Conservation (phyloP, 2,329 filamentous ascomycete genomes). For the Septoria petroselini region DNA sequence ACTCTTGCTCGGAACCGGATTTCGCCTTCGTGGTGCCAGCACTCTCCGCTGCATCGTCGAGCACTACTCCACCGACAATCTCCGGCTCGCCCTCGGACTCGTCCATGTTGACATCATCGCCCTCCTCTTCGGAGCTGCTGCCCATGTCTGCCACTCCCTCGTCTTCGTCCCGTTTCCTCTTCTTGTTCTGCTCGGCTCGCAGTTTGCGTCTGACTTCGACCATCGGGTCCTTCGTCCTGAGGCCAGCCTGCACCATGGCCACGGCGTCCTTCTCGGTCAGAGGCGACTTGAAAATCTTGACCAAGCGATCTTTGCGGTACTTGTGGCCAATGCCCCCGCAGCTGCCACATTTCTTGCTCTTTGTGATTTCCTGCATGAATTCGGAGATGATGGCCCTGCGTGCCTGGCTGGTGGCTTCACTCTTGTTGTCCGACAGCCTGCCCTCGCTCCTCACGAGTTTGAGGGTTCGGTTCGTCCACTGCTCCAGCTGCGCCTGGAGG, state of each 20-base stretch:
- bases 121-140: conserved; percentile 44
- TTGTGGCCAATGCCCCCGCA: conserved; percentile 70
- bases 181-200: conserved; percentile 40
- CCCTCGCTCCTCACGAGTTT: conserved; percentile 53
- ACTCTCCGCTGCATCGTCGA: conserved; percentile 46
- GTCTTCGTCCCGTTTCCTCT: conserved; percentile 54
- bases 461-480: conserved; percentile 72
- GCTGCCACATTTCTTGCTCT: conserved; percentile 65
- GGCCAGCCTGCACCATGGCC: conserved; percentile 68
- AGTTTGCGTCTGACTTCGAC: conserved; percentile 53
- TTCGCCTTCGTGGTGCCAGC: conserved; percentile 39
- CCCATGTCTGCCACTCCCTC: conserved; percentile 69
- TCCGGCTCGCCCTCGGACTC: conserved; percentile 34
- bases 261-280: conserved; percentile 70
- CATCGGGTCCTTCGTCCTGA: conserved; percentile 69
- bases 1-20: conserved; percentile 58
- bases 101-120: conserved; percentile 44
- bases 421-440: conserved; percentile 61
- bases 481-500: conserved; percentile 56
- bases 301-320: conserved; percentile 84
- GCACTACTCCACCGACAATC: conserved; percentile 50
- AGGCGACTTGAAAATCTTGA: conserved; percentile 89
- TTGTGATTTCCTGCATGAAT: conserved; percentile 71
- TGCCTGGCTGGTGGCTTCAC: conserved; percentile 76
- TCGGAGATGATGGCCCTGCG: conserved; percentile 74